These are phyloP conservation scores for Fusarium lyarnte DNA, from an alignment of 2,329 filamentous ascomycete genomes.

Conservation along the genomic window DNA sequence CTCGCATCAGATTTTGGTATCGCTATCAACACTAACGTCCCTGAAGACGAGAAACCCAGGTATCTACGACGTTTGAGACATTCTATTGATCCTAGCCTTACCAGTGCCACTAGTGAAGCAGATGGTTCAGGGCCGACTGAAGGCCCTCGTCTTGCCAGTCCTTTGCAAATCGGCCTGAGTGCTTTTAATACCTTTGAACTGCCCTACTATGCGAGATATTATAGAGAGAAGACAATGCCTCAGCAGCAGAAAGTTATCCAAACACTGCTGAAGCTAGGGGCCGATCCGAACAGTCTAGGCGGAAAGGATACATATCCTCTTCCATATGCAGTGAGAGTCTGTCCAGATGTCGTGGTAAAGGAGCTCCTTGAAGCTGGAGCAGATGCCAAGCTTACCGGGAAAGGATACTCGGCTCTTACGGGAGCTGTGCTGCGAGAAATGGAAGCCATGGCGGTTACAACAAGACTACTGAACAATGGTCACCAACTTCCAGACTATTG, in stretches of 20 bases:
- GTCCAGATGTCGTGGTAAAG: neutral
- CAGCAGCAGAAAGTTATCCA: neutral
- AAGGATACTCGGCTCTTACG: neutral
- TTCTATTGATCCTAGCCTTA: too few species aligned
- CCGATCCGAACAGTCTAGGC: neutral
- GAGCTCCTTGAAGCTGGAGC: conserved; percentile 10
- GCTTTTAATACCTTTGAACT: neutral
- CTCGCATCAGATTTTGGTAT: neutral
- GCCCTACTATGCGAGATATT: neutral
- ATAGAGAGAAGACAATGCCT: neutral
- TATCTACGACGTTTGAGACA: neutral
- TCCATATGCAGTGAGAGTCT: neutral
- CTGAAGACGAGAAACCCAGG: neutral
- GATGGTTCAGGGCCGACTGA: fast-evolving
- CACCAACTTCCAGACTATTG: neutral
- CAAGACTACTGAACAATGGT: neutral
- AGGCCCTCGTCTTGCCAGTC: neutral
- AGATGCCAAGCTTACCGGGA: neutral
- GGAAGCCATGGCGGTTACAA: neutral
- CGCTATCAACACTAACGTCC: neutral
- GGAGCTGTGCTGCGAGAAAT: neutral
- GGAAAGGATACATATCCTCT: neutral
- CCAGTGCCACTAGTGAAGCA: neutral
- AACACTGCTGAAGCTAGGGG: neutral
- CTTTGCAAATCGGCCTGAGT: neutral